Percentiles rank a stretch among this genome's conserved stretches.
Conservation (phyloP, 2,329 filamentous ascomycete species). For the Leptographium procerum region DNA sequence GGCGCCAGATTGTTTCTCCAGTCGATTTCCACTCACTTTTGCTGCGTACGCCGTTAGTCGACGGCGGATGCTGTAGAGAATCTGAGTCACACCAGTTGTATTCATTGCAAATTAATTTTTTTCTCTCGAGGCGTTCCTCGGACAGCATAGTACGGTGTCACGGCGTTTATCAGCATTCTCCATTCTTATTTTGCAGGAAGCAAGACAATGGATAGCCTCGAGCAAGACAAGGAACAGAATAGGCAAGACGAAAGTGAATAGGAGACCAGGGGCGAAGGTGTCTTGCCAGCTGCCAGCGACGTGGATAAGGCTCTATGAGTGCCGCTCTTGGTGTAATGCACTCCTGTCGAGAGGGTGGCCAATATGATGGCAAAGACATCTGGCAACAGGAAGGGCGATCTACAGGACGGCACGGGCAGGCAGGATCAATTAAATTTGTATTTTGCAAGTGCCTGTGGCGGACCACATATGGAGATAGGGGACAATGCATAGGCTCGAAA, state of each 20-base stretch:
- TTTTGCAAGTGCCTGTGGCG: constrained; percentile 1
- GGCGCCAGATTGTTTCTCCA: not conserved
- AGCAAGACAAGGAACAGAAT: constrained; percentile 7
- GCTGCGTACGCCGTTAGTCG: not conserved
- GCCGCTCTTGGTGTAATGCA: not conserved
- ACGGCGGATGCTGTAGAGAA: not conserved
- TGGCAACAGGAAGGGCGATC: not conserved
- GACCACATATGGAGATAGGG: not conserved
- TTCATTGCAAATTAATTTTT: not conserved
- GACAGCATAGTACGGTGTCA: constrained; percentile 18
- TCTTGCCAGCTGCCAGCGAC: not conserved
- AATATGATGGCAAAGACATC: not conserved
- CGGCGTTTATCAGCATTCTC: constrained; percentile 13
- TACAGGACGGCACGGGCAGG: constrained; percentile 1
- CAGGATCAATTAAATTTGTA: constrained; percentile 14
- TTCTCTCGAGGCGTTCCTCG: constrained; percentile 9
- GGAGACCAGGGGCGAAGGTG: not conserved
- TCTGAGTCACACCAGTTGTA: not conserved
- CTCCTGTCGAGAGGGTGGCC: not conserved
- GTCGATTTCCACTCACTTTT: not conserved
- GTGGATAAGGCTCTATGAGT: not conserved
- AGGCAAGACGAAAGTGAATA: not conserved
- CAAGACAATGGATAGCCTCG: not conserved
- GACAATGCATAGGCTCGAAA: not conserved
- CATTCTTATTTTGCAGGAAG: not conserved